Conservation (phyloP, 139 green algal genomes). For the Micractinium conductrix region DNA sequence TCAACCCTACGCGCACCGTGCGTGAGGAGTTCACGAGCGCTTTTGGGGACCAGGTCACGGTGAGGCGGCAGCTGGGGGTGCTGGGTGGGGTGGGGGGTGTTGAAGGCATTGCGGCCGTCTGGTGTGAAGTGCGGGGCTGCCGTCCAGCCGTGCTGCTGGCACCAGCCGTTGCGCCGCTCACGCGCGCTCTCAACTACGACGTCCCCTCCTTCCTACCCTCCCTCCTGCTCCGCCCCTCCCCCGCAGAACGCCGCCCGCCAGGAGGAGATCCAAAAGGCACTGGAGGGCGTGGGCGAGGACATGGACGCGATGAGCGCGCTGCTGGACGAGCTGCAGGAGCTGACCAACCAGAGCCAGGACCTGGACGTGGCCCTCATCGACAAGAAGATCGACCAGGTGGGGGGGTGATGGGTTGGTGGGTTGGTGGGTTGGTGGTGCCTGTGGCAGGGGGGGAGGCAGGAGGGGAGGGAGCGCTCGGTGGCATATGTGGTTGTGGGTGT, state of each 20-base stretch:
- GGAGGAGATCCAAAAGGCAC: conserved; percentile 80
- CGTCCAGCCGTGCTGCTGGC: too few species aligned
- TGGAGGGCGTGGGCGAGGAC: conserved; percentile 91
- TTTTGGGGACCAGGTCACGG: conserved; percentile 80
- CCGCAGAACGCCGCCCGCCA: conserved; percentile 61
- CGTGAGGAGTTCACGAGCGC: conserved; percentile 95
- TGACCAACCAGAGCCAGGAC: conserved; percentile 83
- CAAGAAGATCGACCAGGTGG: conserved; percentile 89
- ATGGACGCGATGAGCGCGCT: conserved; percentile 93
- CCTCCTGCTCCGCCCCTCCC: background rate
- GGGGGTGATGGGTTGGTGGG: background rate
- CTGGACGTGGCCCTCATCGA: conserved; percentile 87
- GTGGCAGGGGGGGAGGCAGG: too few species aligned
- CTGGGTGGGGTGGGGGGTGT: too few species aligned
- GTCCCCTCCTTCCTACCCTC: background rate
- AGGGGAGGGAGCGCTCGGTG: too few species aligned
- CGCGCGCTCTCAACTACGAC: too few species aligned
- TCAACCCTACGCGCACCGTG: conserved; percentile 88
- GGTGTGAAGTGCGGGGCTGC: too few species aligned
- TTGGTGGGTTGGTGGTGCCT: too few species aligned
- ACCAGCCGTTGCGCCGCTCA: too few species aligned
- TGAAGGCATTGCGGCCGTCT: too few species aligned
- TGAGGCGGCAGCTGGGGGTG: conserved; percentile 28
- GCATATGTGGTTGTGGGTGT: too few species aligned
- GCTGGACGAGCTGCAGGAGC: conserved; percentile 90